A percentile compares a stretch with the other conserved stretches of the same genome.
Conservation (phyloP, 2,329 filamentous ascomycete genomes). For the Pseudogymnoascus sp. region DNA sequence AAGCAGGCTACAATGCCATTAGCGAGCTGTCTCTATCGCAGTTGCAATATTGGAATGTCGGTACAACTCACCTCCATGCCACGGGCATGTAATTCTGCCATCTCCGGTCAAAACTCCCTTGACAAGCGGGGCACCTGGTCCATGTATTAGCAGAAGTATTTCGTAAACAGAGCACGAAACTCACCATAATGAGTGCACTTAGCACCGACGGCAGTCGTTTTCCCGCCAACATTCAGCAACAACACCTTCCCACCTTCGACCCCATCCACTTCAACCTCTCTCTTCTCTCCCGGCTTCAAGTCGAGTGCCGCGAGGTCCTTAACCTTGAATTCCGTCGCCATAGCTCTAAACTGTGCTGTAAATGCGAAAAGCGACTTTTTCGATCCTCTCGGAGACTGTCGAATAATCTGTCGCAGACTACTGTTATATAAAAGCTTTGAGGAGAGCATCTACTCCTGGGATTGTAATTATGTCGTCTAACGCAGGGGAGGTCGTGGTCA, state of each 20-base stretch:
- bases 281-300: constrained; percentile 73
- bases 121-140: constrained; percentile 63
- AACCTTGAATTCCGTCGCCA: constrained; percentile 3
- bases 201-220: constrained; percentile 70
- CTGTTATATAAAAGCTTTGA: constrained; percentile 2
- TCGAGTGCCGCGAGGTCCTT: constrained; percentile 39
- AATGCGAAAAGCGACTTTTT: background rate
- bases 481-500: background rate
- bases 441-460: background rate
- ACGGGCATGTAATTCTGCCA: constrained; percentile 84
- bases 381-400: background rate
- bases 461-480: constrained; percentile 3
- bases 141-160: background rate
- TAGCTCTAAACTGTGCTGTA: background rate
- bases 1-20: constrained; percentile 65
- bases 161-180: background rate
- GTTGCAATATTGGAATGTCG: background rate
- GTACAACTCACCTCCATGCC: constrained; percentile 71
- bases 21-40: constrained; percentile 12
- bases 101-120: constrained; percentile 77
- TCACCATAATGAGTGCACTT: constrained; percentile 79
- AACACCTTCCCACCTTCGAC: constrained; percentile 80
- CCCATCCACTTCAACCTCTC: constrained; percentile 85
- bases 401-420: constrained; percentile 3
- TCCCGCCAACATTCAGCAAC: constrained; percentile 68